These are phyloP conservation scores for Vanrija sp. DNA, from an alignment of 1,284 basidiomycete species.

Conservation along the genomic window DNA sequence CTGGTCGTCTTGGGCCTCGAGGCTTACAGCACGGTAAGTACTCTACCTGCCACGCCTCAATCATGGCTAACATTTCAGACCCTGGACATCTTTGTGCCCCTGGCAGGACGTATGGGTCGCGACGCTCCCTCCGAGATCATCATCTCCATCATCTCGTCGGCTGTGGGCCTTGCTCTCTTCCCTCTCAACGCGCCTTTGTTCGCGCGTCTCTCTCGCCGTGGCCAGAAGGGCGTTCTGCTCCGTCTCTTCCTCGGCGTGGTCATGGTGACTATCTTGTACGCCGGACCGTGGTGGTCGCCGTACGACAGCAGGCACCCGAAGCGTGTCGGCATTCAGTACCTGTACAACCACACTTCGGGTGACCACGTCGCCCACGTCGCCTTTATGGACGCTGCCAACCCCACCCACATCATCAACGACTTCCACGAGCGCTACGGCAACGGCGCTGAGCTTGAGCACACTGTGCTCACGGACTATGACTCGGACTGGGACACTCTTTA, in stretches of 20 bases:
- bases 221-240: slow-evolving; percentile 54
- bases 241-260: slow-evolving; percentile 54
- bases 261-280: slow-evolving; percentile 59
- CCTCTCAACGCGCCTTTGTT: slow-evolving; percentile 61
- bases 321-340: slow-evolving; percentile 76
- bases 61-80: slow-evolving; percentile 21
- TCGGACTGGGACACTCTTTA: slow-evolving; percentile 81
- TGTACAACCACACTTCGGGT: slow-evolving; percentile 74
- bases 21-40: slow-evolving; percentile 60
- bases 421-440: slow-evolving; percentile 61
- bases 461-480: slow-evolving; percentile 40
- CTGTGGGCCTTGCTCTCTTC: slow-evolving; percentile 59
- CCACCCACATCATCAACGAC: slow-evolving; percentile 57
- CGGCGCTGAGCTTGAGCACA: slow-evolving; percentile 21
- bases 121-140: slow-evolving; percentile 80
- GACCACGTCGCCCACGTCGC: slow-evolving; percentile 78
- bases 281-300: slow-evolving; percentile 57
- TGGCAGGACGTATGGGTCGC: slow-evolving; percentile 67
- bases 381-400: slow-evolving; percentile 59
- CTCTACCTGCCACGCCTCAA: neutral
- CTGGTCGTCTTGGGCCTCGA: slow-evolving; percentile 68
- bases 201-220: slow-evolving; percentile 62
- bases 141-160: slow-evolving; percentile 70
- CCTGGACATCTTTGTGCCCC: slow-evolving; percentile 85
- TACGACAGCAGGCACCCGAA: slow-evolving; percentile 88